Evolutionary conservation across 2,329 filamentous ascomycete genomes (phyloP).

Genomic region (Botrytis squamosa): DNA sequence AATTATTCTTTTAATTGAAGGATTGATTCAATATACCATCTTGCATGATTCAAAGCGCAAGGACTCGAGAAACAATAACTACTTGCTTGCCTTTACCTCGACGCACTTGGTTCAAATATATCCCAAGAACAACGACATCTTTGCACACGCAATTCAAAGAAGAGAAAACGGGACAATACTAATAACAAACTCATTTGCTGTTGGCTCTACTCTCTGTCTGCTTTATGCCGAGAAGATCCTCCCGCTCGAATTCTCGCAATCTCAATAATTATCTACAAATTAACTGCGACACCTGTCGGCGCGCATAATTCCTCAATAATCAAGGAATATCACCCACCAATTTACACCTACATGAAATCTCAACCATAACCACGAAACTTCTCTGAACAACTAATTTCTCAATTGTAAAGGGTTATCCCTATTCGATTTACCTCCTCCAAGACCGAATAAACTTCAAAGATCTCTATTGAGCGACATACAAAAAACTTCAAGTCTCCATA

Average conservation of each 20-base stretch:
- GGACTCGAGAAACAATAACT: background rate
- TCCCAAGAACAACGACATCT: background rate
- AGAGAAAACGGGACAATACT: background rate
- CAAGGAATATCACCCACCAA: background rate
- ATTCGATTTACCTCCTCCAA: background rate
- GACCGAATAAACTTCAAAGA: background rate
- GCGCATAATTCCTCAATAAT: background rate
- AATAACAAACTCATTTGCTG: background rate
- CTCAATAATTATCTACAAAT: background rate
- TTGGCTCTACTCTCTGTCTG: background rate
- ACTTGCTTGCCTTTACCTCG: background rate
- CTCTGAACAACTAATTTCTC: background rate
- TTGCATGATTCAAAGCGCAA: background rate
- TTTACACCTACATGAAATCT: constrained; percentile 6
- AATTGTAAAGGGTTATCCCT: background rate
- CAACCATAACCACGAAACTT: background rate
- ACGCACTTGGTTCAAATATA: background rate
- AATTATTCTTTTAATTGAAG: background rate
- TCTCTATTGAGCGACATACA: constrained; percentile 13
- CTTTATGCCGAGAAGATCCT: background rate
- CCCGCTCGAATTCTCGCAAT: constrained; percentile 4
- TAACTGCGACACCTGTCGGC: background rate
- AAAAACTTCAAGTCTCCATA: constrained; percentile 7
- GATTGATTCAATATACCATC: background rate
- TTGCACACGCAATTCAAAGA: background rate